Percentiles rank a stretch among this genome's conserved stretches.
Evolutionary conservation across 1,284 basidiomycete genomes (phyloP).

Genomic region (Cryptococcus neoformans): DNA sequence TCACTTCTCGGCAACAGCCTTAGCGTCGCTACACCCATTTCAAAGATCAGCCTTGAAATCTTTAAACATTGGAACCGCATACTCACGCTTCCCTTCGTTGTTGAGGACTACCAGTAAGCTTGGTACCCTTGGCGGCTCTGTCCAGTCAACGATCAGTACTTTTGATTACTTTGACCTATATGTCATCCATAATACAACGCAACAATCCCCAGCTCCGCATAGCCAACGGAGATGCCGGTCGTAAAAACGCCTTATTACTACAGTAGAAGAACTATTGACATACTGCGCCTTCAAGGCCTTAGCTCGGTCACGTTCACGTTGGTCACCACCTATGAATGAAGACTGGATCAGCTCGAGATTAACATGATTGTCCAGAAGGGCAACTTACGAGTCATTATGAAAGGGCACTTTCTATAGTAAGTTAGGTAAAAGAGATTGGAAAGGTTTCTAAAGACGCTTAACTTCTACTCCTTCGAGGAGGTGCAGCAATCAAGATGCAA

Average conservation of each 20-base stretch:
- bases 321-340: slow-evolving; percentile 11
- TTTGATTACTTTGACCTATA: too few species aligned
- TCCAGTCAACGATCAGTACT: too few species aligned
- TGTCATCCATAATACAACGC: too few species aligned
- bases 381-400: slow-evolving; percentile 6
- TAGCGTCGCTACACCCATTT: slow-evolving; percentile 8
- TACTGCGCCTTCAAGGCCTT: slow-evolving; percentile 15
- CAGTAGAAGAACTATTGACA: neutral
- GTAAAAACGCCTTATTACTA: neutral
- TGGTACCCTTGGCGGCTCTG: neutral
- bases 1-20: slow-evolving; percentile 20
- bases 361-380: neutral
- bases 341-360: neutral
- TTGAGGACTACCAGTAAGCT: slow-evolving; percentile 13
- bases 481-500: too few species aligned
- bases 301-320: slow-evolving; percentile 12
- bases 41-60: neutral
- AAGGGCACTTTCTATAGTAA: neutral
- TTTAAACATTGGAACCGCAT: neutral
- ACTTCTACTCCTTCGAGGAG: too few species aligned
- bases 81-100: slow-evolving; percentile 17
- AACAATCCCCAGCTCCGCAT: too few species aligned
- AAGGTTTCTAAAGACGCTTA: too few species aligned
- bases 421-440: too few species aligned
- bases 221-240: too few species aligned